phyloP scores from a whole-genome alignment of 495 filamentous ascomycete species.

The Tuber borchii region DNA sequence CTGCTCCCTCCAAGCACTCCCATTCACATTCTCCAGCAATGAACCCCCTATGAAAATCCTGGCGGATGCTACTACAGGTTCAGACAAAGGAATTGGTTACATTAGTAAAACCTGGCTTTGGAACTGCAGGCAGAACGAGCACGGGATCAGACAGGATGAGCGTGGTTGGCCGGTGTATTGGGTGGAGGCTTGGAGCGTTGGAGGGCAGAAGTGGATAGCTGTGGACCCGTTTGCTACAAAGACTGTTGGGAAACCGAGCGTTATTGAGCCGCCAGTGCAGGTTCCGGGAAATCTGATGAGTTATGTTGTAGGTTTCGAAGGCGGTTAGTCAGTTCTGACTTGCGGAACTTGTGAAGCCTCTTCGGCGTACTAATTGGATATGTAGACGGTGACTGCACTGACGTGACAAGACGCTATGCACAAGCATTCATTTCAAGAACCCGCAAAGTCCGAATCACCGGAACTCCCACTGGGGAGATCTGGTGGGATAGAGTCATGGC shows the following conservation, averaged over 20 bases:
- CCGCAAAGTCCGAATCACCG: slow-evolving; percentile 65
- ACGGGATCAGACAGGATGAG: neutral
- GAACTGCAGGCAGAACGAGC: neutral
- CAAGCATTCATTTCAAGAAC: slow-evolving; percentile 87
- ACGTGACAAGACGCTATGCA: slow-evolving; percentile 73
- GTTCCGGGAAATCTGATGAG: slow-evolving; percentile 65
- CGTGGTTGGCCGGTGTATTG: slow-evolving; percentile 71
- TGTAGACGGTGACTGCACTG: slow-evolving; percentile 59
- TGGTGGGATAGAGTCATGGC: slow-evolving; percentile 58
- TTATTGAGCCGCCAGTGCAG: slow-evolving; percentile 71
- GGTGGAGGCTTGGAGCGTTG: slow-evolving; percentile 83
- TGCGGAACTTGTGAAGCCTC: neutral
- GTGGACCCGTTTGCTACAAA: slow-evolving; percentile 77
- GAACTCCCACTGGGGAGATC: slow-evolving; percentile 54
- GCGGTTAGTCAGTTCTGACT: slow-evolving; percentile 36
- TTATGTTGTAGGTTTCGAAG: slow-evolving; percentile 83
- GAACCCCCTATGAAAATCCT: neutral
- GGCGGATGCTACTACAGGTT: neutral
- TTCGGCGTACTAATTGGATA: slow-evolving; percentile 10
- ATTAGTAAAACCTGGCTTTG: neutral
- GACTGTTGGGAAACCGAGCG: slow-evolving; percentile 61
- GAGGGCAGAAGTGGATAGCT: slow-evolving; percentile 81
- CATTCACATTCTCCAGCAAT: slow-evolving; percentile 53
- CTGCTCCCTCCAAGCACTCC: slow-evolving; percentile 80
- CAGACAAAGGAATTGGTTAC: neutral